phyloP scores from a whole-genome alignment of 371 early-diverging fungal species.

The Mucor sp. region DNA sequence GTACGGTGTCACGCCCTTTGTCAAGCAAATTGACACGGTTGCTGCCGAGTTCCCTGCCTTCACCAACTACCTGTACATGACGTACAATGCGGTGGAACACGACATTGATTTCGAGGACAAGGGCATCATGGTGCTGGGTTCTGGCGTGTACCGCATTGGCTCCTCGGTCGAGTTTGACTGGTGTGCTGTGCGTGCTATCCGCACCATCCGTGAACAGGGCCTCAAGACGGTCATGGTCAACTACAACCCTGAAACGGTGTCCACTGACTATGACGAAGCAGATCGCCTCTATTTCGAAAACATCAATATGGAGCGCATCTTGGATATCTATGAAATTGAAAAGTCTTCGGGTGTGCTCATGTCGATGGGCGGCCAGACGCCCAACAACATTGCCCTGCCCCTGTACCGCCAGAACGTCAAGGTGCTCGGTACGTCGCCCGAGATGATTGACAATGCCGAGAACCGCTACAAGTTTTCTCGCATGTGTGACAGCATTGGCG shows the following conservation, averaged over 20 bases:
- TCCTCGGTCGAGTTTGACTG: constrained; percentile 96
- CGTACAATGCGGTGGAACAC: constrained; percentile 90
- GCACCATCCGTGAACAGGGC: constrained; percentile 79
- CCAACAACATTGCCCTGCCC: constrained; percentile 93
- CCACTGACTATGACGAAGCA: constrained; percentile 96
- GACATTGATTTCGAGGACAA: constrained; percentile 87
- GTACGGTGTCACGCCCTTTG: constrained; percentile 84
- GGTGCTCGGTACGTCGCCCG: constrained; percentile 93
- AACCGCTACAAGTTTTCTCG: constrained; percentile 95
- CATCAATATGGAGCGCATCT: constrained; percentile 86
- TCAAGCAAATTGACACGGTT: constrained; percentile 97
- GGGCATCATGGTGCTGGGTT: constrained; percentile 93
- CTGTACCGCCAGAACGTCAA: constrained; percentile 83
- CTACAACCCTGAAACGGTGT: constrained; percentile 97
- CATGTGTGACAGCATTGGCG: constrained; percentile 90
- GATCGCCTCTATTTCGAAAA: constrained; percentile 95
- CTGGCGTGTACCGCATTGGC: constrained; percentile 97
- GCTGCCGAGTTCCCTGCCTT: constrained; percentile 96
- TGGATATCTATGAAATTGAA: constrained; percentile 94
- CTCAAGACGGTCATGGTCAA: constrained; percentile 95
- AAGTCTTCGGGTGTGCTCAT: constrained; percentile 82
- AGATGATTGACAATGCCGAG: constrained; percentile 93
- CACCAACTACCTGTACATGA: constrained; percentile 96
- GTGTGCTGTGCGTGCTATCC: constrained; percentile 94
- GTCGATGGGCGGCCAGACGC: constrained; percentile 93